Evolutionary conservation across 1,284 basidiomycete species (phyloP).

Genomic region (Blastosporella zonata): DNA sequence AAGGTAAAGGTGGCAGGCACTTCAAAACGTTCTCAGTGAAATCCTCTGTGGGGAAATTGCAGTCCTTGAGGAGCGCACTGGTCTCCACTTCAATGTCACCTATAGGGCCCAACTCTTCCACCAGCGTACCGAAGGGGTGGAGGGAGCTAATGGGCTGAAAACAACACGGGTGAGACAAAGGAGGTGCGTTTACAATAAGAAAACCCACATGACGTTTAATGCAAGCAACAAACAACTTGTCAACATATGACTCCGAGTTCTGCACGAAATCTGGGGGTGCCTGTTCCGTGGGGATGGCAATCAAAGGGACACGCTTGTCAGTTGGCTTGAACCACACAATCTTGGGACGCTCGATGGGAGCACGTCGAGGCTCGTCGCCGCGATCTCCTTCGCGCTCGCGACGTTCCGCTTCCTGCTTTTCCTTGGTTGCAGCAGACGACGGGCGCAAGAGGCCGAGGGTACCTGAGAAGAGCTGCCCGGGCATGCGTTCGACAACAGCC

Average conservation of each 20-base stretch:
- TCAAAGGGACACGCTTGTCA: slow-evolving; percentile 97
- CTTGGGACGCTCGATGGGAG: slow-evolving; percentile 87
- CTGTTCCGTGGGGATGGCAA: slow-evolving; percentile 99
- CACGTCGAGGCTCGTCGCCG: slow-evolving; percentile 74
- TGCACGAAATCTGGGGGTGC: slow-evolving; percentile 96
- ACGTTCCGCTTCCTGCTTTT: slow-evolving; percentile 98
- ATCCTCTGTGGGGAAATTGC: slow-evolving; percentile 95
- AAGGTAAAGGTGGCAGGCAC: slow-evolving; percentile 92
- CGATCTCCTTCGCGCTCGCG: slow-evolving; percentile 93
- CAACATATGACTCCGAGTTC: slow-evolving; percentile 87
- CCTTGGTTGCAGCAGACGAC: slow-evolving; percentile 97
- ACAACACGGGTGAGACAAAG: slow-evolving; percentile 12
- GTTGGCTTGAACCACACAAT: slow-evolving; percentile 99
- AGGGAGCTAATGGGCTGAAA: slow-evolving; percentile 86
- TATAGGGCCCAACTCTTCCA: slow-evolving; percentile 98
- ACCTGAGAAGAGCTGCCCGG: slow-evolving; percentile 97
- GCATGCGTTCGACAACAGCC: slow-evolving; percentile 97
- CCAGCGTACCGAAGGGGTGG: slow-evolving; percentile 97
- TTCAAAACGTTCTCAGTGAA: slow-evolving; percentile 93
- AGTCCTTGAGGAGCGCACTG: slow-evolving; percentile 95
- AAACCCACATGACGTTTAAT: slow-evolving; percentile 90
- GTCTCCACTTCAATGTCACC: slow-evolving; percentile 98
- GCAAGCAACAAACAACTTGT: slow-evolving; percentile 94
- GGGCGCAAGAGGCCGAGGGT: slow-evolving; percentile 94
- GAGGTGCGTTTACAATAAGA: slow-evolving; percentile 2